A percentile compares a stretch with the other conserved stretches of the same genome.
Conservation (phyloP, 345 rosid genomes). For the Moricandia arvensis region DNA sequence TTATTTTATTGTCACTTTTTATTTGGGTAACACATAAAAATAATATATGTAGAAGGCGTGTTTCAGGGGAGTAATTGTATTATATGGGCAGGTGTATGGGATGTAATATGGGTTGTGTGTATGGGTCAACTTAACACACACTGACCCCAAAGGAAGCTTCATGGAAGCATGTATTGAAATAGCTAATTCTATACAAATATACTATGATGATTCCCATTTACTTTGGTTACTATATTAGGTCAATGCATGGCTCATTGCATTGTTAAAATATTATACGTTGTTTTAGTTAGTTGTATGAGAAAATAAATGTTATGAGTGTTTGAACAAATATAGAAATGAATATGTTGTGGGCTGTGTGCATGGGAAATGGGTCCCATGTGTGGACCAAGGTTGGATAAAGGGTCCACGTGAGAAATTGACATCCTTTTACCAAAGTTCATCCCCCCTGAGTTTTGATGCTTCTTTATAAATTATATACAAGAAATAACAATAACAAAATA, state of each 20-base stretch:
- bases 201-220: background rate
- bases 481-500: background rate
- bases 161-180: background rate
- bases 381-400: conserved; percentile 36
- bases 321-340: conserved; percentile 33
- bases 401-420: conserved; percentile 72
- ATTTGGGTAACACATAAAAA: conserved; percentile 13
- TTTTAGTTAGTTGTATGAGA: background rate
- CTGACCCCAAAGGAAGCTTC: conserved; percentile 24
- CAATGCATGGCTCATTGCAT: background rate
- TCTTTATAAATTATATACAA: background rate
- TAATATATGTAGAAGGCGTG: conserved; percentile 27
- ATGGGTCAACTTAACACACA: conserved; percentile 36
- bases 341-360: conserved; percentile 42
- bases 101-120: conserved; percentile 31
- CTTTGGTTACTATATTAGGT: conserved; percentile 29
- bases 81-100: conserved; percentile 41
- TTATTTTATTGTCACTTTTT: conserved; percentile 30
- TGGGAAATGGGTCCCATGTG: conserved; percentile 37
- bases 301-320: background rate
- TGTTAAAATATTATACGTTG: conserved; percentile 15
- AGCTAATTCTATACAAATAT: background rate
- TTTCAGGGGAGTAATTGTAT: conserved; percentile 34
- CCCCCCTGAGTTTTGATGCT: conserved; percentile 62
- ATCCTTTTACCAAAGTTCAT: conserved; percentile 52